Percentiles rank a stretch among this genome's conserved stretches.
phyloP scores from a whole-genome alignment of 345 rosid species.

The Sisymbrium altissimum region DNA sequence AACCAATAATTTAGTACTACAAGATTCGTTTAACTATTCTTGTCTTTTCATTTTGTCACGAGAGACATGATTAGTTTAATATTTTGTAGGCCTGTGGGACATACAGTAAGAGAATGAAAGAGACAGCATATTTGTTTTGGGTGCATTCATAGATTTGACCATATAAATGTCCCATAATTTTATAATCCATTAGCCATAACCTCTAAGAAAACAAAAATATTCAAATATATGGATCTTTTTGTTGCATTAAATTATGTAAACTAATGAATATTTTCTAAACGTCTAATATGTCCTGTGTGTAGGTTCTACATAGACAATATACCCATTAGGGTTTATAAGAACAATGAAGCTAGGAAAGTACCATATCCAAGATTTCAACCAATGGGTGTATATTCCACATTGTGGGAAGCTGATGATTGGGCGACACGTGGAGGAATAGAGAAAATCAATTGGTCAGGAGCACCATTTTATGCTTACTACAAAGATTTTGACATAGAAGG shows the following conservation, averaged over 20 bases:
- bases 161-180: conserved; percentile 6
- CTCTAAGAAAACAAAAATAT: neutral
- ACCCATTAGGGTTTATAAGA: conserved; percentile 87
- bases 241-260: neutral
- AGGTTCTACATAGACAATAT: conserved; percentile 73
- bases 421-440: conserved; percentile 94
- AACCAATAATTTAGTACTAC: conserved; percentile 9
- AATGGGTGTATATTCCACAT: conserved; percentile 84
- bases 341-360: conserved; percentile 66
- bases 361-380: conserved; percentile 76
- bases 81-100: conserved; percentile 25
- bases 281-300: conserved; percentile 16
- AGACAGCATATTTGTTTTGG: conserved; percentile 23
- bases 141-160: conserved; percentile 15
- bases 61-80: conserved; percentile 25
- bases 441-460: conserved; percentile 83
- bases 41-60: conserved; percentile 22
- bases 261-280: neutral
- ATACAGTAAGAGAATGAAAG: conserved; percentile 30
- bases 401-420: conserved; percentile 99
- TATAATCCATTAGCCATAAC: conserved; percentile 2
- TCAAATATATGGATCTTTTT: neutral
- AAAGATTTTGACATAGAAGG: conserved; percentile 89
- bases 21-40: conserved; percentile 8
- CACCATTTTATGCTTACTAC: conserved; percentile 81